phyloP scores from a whole-genome alignment of 2,329 filamentous ascomycete genomes.

The Cryoendolithus antarcticus region DNA sequence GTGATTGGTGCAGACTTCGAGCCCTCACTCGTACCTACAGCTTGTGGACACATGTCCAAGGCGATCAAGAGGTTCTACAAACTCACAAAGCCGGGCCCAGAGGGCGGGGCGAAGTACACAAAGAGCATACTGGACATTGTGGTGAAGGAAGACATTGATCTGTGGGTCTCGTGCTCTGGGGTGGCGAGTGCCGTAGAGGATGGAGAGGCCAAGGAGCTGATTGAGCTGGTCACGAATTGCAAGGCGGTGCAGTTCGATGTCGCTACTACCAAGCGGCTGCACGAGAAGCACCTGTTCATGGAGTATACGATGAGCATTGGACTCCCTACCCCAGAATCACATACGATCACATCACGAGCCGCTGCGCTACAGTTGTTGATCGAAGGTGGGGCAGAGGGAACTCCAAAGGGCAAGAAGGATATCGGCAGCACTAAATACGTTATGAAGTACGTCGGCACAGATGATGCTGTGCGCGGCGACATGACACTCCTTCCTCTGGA shows the following conservation, averaged over 20 bases:
- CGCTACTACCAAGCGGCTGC: conserved; percentile 43
- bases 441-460: conserved; percentile 53
- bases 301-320: conserved; percentile 42
- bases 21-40: conserved; percentile 21
- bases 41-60: conserved; percentile 46
- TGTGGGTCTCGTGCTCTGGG: conserved; percentile 67
- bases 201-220: conserved; percentile 48
- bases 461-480: conserved; percentile 46
- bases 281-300: conserved; percentile 56
- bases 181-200: conserved; percentile 55
- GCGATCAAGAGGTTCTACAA: conserved; percentile 45
- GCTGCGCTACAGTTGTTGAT: conserved; percentile 44
- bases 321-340: conserved; percentile 35
- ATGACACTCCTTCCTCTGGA: conserved; percentile 54
- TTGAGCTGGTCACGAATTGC: conserved; percentile 47
- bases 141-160: conserved; percentile 46
- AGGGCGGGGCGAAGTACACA: conserved; percentile 39
- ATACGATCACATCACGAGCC: conserved; percentile 39
- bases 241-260: conserved; percentile 52
- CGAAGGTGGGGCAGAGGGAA: conserved; percentile 10
- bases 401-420: conserved; percentile 2
- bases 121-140: conserved; percentile 47
- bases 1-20: conserved; percentile 61
- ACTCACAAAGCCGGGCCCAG: conserved; percentile 24
- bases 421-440: conserved; percentile 40